These are phyloP conservation scores for Knufia fluminis DNA, from an alignment of 2,329 filamentous ascomycete genomes.

Conservation along the genomic window DNA sequence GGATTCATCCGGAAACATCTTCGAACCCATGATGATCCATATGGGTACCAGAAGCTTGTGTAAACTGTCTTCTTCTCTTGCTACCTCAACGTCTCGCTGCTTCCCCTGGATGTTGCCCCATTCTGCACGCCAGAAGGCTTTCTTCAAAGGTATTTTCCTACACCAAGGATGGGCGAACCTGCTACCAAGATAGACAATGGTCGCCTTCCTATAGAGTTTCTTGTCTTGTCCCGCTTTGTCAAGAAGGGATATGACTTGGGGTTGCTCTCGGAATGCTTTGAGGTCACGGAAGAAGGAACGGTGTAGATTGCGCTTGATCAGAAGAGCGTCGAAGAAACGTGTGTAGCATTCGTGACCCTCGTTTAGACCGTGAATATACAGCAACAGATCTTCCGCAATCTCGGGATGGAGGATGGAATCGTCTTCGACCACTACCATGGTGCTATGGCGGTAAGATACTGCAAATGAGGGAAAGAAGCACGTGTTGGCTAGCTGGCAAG, in stretches of 20 bases:
- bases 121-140: constrained; percentile 10
- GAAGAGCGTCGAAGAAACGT: constrained; percentile 20
- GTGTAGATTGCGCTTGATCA: constrained; percentile 18
- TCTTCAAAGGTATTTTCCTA: constrained; percentile 9
- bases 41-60: constrained; percentile 23
- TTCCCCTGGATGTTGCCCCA: constrained; percentile 10
- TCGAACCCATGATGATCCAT: constrained; percentile 20
- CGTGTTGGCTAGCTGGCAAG: background rate
- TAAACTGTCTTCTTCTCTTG: constrained; percentile 19
- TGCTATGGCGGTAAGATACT: background rate
- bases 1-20: constrained; percentile 20
- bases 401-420: constrained; percentile 8
- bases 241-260: constrained; percentile 11
- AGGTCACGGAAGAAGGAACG: constrained; percentile 19
- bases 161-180: constrained; percentile 23
- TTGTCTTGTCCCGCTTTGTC: background rate
- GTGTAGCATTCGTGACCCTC: constrained; percentile 17
- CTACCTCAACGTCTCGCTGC: constrained; percentile 11
- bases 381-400: constrained; percentile 9
- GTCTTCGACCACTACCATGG: constrained; percentile 7
- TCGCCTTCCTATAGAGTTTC: constrained; percentile 14
- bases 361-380: constrained; percentile 17
- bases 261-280: constrained; percentile 19
- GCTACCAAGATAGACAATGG: constrained; percentile 14
- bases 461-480: background rate